Conservation (phyloP, 495 filamentous ascomycete genomes). For the Opeltia flavorubescens region DNA sequence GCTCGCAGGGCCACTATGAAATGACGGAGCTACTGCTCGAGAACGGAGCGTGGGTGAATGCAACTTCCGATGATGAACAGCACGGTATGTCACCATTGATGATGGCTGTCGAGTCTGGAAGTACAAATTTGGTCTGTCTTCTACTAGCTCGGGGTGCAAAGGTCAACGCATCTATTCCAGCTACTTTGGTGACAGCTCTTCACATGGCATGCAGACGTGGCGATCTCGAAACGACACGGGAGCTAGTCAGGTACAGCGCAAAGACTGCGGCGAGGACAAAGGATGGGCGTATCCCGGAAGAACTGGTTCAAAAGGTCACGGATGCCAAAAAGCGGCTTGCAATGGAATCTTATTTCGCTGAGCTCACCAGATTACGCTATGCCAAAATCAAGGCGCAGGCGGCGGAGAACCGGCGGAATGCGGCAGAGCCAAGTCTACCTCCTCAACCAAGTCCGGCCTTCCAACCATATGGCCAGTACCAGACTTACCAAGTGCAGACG, state of each 20-base stretch:
- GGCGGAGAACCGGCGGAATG: not conserved
- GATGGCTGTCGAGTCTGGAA: slow-evolving; percentile 11
- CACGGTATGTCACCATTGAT: slow-evolving; percentile 9
- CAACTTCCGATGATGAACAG: slow-evolving; percentile 5
- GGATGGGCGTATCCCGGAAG: not conserved
- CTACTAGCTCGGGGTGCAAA: slow-evolving; percentile 10
- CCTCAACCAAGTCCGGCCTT: not conserved
- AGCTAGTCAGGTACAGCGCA: slow-evolving; percentile 4
- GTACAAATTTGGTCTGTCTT: slow-evolving; percentile 8
- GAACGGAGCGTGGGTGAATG: slow-evolving; percentile 7
- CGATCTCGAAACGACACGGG: slow-evolving; percentile 9
- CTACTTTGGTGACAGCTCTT: slow-evolving; percentile 7
- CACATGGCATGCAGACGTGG: slow-evolving; percentile 8
- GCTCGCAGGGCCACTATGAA: slow-evolving; percentile 7
- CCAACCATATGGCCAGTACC: not conserved
- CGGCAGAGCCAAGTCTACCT: not conserved
- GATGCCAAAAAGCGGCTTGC: not conserved
- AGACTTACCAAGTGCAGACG: not conserved
- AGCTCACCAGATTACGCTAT: not conserved
- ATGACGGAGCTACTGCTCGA: slow-evolving; percentile 6
- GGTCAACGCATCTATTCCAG: slow-evolving; percentile 8
- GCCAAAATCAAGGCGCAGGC: not conserved
- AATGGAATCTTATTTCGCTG: not conserved
- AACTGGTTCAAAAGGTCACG: not conserved
- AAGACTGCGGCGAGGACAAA: not conserved